Percentiles rank a stretch among this genome's conserved stretches.
Evolutionary conservation across 768 basidiomycete genomes (phyloP).

Genomic region (Cubamyces lactineus): DNA sequence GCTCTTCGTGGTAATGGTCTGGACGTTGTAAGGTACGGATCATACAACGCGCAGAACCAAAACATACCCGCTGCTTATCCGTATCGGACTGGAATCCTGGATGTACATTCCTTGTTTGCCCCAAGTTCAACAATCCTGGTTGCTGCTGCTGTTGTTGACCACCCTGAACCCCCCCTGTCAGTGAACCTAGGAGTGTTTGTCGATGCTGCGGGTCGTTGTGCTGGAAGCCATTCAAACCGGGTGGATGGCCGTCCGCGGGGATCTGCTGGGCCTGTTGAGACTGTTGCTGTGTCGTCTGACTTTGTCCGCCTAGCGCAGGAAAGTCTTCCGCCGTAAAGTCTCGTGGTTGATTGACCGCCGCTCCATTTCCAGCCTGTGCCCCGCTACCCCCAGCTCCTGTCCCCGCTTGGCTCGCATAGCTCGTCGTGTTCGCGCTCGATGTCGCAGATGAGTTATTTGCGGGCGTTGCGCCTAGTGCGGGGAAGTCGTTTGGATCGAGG

Average conservation of each 20-base stretch:
- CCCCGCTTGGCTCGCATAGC: constrained; percentile 84
- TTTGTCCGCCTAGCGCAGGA: constrained; percentile 78
- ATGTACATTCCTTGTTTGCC: constrained; percentile 40
- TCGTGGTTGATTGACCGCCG: constrained; percentile 48
- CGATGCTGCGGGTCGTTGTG: constrained; percentile 54
- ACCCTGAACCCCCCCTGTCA: constrained; percentile 41
- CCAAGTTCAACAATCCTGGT: constrained; percentile 69
- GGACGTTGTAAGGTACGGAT: constrained; percentile 1
- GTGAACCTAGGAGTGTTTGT: constrained; percentile 56
- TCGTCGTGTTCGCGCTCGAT: constrained; percentile 51
- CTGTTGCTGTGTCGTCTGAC: constrained; percentile 47
- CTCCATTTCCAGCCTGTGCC: constrained; percentile 39
- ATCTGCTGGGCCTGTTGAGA: constrained; percentile 35
- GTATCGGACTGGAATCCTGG: constrained; percentile 57
- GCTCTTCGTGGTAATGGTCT: constrained; percentile 49
- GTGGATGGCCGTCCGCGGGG: constrained; percentile 57
- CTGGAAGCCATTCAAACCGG: constrained; percentile 72
- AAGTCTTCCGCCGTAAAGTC: constrained; percentile 91
- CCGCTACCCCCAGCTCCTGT: constrained; percentile 47
- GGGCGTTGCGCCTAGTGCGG: constrained; percentile 75
- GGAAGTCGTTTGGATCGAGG: constrained; percentile 86
- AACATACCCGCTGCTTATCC: constrained; percentile 71
- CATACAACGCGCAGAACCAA: background rate
- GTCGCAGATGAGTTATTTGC: constrained; percentile 45
- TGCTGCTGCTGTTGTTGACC: constrained; percentile 40